Base-by-base conservation (phyloP, 176 grass and related monocot genomes). In the Puccinellia tenuiflora region DNA sequence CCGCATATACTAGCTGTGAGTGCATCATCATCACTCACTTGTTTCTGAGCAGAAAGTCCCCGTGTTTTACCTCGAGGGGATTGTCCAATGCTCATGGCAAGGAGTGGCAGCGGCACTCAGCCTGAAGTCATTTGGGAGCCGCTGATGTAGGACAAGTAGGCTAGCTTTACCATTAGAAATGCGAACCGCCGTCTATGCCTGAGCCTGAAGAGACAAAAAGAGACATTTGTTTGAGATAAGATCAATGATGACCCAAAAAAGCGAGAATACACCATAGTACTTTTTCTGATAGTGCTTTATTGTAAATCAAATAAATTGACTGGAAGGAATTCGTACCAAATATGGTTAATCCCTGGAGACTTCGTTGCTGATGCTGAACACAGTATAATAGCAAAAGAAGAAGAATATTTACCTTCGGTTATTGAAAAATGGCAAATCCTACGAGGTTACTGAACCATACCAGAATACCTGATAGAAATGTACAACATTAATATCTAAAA, bases 11-110 rank as follows among this genome's bases (percentile, higher is more conserved):
- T 4, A 0, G 43, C 26, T 28, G 75, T 86, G 66, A 92, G 79
- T 80, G 86, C 75, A 83, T 76, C 74, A 89, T 80, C 66, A 89
- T 20, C 45, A 12, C 40, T 86, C 83, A 89, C 79, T 78, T 83
- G 66, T 48, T 60, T 50, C 47, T 68, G 13, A 62, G 66, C 57
- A 40, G 60, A 83, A 79, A 90, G 79, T 68, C 69, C 83, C 9
- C 62, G 84, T 34, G 83, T 60, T 88, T 79, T 83, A 88, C 17
- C 24, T 61, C 63, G 73, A 47, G 45, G 21, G 17, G 76, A 35
- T 21, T 51, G 79, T 29, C 73, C 18, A 64, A 10, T 53, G 42
- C 38, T 25, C 38, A 51, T 86, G 57, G 60, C 62, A 34, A 31
- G 29, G 82, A 83, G 80, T 92, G 90, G 83, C 61, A 80, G 69